Base-by-base conservation (phyloP, 2,329 filamentous ascomycete genomes). In the Pseudovirgaria hyperparasitica region DNA sequence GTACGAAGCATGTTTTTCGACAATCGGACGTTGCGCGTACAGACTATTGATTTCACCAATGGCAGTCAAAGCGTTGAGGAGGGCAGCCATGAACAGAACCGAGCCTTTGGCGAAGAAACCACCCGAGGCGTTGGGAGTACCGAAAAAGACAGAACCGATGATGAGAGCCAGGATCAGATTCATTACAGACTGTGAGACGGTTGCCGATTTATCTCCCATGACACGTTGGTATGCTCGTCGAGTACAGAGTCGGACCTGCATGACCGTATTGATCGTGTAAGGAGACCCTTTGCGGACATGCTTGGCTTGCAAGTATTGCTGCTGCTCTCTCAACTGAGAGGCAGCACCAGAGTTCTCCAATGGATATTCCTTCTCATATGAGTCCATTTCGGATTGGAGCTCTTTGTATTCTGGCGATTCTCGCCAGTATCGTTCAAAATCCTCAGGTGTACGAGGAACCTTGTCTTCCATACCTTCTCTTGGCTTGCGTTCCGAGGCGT, bases 1-100 rank as follows among this genome's bases (percentile, higher is more conserved):
- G 48, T 92, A 93, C 25, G 77, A 73, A 28, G 66, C 59, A 42
- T 93, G 86, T 48, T 93, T 93, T 44, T 93, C 84, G 33, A 94
- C 82, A 40, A 93, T 90, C 1, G 81, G 78, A 13, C 86, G 76
- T 66, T 93, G 84, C 2, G 79, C 69, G 45, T 87, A 93, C 2
- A 92, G 34, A 23, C 33, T 38, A 23, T 41, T 40, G 29, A 55
- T 55, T 22, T 77, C 72, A 2, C 62, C 56, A 27, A 75, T 67
- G 6, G 69, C 63, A 0, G 58, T 63, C 11, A 76, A 48, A 2
- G 70, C 70, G 35, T 72, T 75, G 37, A 75, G 57, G 3, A 76
- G 50, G 14, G 75, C 50, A 2, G 70, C 68, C 35, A 75, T 62
- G 54, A 77, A 77, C 6, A 76, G 48, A 3, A 69, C 59, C 0